Conservation (phyloP, 2,329 filamentous ascomycete genomes). For the Tolypocladium pustulatum region DNA sequence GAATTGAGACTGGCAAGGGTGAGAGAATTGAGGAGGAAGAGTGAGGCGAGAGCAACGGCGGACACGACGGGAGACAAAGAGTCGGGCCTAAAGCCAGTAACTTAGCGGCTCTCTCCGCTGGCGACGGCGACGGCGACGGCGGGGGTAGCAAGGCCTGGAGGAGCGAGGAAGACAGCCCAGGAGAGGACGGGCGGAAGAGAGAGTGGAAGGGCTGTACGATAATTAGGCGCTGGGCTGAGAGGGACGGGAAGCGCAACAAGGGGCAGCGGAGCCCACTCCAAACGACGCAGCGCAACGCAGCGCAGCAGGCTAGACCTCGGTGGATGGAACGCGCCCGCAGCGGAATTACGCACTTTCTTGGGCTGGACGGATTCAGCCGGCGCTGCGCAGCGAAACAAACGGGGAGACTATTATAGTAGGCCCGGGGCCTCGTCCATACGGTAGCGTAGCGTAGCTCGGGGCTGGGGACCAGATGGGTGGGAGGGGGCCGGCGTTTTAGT, state of each 20-base stretch:
- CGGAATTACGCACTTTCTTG: not conserved
- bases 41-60: not conserved
- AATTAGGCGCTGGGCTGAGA: not conserved
- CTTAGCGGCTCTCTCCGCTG: not conserved
- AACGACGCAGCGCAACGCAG: not conserved
- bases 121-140: not conserved
- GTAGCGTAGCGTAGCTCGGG: not conserved
- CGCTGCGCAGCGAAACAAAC: not conserved
- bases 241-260: not conserved
- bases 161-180: not conserved
- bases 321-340: not conserved
- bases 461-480: not conserved
- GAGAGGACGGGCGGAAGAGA: not conserved
- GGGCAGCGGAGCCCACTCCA: not conserved
- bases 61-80: not conserved
- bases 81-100: not conserved
- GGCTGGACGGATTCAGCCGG: not conserved
- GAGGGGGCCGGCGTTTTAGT: not conserved
- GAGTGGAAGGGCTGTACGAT: not conserved
- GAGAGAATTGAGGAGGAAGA: not conserved
- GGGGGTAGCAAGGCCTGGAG: not conserved
- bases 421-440: not conserved
- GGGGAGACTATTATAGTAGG: not conserved
- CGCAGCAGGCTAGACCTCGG: not conserved
- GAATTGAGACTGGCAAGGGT: not conserved